A percentile compares a stretch with the other conserved stretches of the same genome.
Evolutionary conservation across 2,329 filamentous ascomycete genomes (phyloP).

Genomic region (Hyphodiscus sp.): DNA sequence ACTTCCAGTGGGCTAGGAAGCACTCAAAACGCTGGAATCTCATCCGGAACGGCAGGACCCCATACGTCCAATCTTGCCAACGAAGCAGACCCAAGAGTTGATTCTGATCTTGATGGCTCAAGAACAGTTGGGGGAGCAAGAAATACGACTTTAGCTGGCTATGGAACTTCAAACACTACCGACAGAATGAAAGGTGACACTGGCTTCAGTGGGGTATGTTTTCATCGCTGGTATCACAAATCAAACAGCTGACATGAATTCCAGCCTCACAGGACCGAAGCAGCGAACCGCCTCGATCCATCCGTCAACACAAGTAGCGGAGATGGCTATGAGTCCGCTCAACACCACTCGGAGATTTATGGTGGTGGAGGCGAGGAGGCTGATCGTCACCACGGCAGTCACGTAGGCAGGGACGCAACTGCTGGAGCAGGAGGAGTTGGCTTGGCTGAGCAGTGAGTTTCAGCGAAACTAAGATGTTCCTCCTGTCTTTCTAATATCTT

Average conservation of each 20-base stretch:
- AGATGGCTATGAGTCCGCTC: slow-evolving; percentile 12
- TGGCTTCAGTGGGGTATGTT: not conserved
- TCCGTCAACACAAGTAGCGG: slow-evolving; percentile 8
- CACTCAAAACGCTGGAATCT: not conserved
- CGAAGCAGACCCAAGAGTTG: slow-evolving; percentile 42
- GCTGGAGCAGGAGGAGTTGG: slow-evolving; percentile 6
- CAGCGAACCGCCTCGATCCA: slow-evolving; percentile 27
- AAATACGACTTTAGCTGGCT: not conserved
- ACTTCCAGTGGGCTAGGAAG: not conserved
- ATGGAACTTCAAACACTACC: not conserved
- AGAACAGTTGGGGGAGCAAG: slow-evolving; percentile 38
- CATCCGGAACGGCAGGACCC: slow-evolving; percentile 26
- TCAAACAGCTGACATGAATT: not conserved
- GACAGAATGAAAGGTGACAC: not conserved
- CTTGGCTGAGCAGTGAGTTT: slow-evolving; percentile 8
- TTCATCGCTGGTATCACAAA: not conserved
- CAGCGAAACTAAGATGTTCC: not conserved
- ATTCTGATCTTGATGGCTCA: slow-evolving; percentile 41
- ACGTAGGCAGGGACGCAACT: slow-evolving; percentile 14
- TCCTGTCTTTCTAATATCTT: not conserved
- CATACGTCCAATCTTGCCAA: slow-evolving; percentile 33
- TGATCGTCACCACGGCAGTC: slow-evolving; percentile 17
- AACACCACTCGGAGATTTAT: slow-evolving; percentile 12
- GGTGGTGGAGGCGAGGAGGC: slow-evolving; percentile 19
- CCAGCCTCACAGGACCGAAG: slow-evolving; percentile 19